Conservation (phyloP, 169 alveolate species). For the Toxoplasma gondii region DNA sequence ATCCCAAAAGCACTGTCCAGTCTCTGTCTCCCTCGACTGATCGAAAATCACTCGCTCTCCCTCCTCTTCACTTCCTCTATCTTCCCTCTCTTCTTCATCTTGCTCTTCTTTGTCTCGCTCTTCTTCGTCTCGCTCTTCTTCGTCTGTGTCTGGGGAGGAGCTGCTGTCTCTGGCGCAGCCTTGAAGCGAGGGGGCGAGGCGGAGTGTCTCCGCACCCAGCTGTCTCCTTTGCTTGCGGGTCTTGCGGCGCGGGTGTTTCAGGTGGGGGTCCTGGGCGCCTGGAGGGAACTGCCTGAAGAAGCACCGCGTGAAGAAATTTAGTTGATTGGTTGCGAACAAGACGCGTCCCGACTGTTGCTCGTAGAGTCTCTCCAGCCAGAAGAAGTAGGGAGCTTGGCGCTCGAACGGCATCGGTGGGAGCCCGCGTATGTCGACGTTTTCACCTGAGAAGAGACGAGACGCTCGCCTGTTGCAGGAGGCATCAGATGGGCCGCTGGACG, state of each 20-base stretch:
- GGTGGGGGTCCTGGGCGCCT: not conserved
- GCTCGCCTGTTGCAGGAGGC: no score
- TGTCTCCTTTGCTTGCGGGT: not conserved
- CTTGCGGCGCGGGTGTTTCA: not conserved
- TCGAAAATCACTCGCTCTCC: no score
- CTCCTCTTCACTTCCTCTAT: not conserved
- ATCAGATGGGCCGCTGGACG: no score
- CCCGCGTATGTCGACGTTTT: not conserved
- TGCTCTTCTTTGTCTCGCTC: not conserved
- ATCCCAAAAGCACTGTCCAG: not conserved
- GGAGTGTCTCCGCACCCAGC: not conserved
- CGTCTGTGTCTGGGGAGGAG: not conserved
- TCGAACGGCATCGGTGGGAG: conserved; percentile 49
- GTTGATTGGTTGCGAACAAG: conserved; percentile 50
- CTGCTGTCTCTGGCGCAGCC: not conserved
- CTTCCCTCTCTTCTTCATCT: not conserved
- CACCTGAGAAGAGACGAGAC: no score
- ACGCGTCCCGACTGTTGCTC: conserved; percentile 57
- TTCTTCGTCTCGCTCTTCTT: not conserved
- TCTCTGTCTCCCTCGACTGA: not conserved
- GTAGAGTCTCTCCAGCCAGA: conserved; percentile 60
- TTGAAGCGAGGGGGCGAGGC: not conserved
- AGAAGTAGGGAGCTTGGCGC: conserved; percentile 43
- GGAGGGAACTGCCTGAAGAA: not conserved
- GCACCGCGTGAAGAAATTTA: conserved; percentile 49